Percentiles rank a stretch among this genome's conserved stretches.
phyloP scores from a whole-genome alignment of 2,329 filamentous ascomycete genomes.

The Pseudogymnoascus sp. region DNA sequence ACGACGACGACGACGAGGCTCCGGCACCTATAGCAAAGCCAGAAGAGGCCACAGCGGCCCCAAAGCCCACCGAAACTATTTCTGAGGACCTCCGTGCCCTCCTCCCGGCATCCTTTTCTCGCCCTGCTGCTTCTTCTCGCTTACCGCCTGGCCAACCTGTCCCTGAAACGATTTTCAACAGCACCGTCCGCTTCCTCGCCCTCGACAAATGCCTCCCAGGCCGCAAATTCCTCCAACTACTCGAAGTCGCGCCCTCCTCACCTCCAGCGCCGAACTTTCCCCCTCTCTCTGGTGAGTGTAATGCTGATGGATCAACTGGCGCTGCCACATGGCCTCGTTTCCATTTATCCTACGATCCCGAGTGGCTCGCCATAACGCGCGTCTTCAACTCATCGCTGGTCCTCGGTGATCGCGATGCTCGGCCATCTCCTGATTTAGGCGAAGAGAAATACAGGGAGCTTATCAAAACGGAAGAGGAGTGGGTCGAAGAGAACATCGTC shows the following conservation, averaged over 20 bases:
- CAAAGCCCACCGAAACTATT: conserved; percentile 18
- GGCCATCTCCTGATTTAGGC: conserved; percentile 52
- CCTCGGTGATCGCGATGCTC: conserved; percentile 51
- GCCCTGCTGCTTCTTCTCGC: conserved; percentile 33
- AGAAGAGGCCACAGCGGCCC: conserved; percentile 21
- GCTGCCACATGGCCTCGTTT: background rate
- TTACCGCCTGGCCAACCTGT: conserved; percentile 51
- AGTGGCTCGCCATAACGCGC: conserved; percentile 92
- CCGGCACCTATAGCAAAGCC: conserved; percentile 9
- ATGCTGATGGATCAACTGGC: background rate
- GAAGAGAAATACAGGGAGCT: conserved; percentile 59
- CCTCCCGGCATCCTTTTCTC: conserved; percentile 66
- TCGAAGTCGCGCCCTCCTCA: conserved; percentile 42
- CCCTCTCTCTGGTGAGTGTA: conserved; percentile 7
- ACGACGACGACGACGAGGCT: conserved; percentile 33
- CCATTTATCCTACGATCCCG: conserved; percentile 68
- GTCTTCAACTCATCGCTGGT: conserved; percentile 61
- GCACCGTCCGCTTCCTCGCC: conserved; percentile 72
- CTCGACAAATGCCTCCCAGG: conserved; percentile 83
- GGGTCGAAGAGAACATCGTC: conserved; percentile 73
- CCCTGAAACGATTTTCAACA: conserved; percentile 68
- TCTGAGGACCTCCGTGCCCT: conserved; percentile 60
- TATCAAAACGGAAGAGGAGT: conserved; percentile 63
- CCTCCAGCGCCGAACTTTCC: conserved; percentile 14
- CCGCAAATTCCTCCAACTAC: conserved; percentile 73